Percentiles rank a stretch among this genome's conserved stretches.
Evolutionary conservation across 1,284 basidiomycete genomes (phyloP).

Genomic region (Cerrena zonata): DNA sequence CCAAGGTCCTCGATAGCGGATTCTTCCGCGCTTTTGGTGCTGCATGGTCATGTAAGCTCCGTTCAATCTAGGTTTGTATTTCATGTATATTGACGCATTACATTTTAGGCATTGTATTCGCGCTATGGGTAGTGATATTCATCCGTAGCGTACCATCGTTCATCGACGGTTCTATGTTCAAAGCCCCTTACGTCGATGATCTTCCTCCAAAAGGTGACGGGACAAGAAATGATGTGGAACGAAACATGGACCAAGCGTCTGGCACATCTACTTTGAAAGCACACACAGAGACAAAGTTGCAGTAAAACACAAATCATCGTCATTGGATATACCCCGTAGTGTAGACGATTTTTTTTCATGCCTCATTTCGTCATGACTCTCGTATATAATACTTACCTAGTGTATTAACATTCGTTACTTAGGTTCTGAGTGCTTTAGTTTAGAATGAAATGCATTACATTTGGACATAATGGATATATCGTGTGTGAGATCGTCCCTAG

Average conservation of each 20-base stretch:
- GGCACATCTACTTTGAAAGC: background rate
- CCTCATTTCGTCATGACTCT: background rate
- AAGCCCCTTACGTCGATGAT: conserved; percentile 33
- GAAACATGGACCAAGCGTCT: background rate
- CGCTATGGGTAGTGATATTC: conserved; percentile 42
- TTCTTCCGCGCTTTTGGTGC: conserved; percentile 28
- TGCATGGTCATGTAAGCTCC: conserved; percentile 25
- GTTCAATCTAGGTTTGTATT: background rate
- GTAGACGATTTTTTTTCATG: background rate
- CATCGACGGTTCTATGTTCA: conserved; percentile 41
- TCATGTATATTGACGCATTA: conserved; percentile 23
- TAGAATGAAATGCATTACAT: too few relatives aligned
- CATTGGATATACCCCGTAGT: background rate
- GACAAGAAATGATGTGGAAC: background rate
- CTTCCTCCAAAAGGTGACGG: background rate
- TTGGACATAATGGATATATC: too few relatives aligned
- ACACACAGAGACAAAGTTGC: background rate
- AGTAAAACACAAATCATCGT: background rate
- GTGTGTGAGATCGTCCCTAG: too few relatives aligned
- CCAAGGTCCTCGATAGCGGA: conserved; percentile 38
- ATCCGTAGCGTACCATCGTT: conserved; percentile 35
- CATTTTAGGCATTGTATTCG: conserved; percentile 34
- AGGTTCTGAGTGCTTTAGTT: too few relatives aligned
- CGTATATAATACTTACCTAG: background rate
- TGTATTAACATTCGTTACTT: too few relatives aligned